Evolutionary conservation across 148 eudicot genomes (phyloP).

Genomic region (Gaultheria prostrata): DNA sequence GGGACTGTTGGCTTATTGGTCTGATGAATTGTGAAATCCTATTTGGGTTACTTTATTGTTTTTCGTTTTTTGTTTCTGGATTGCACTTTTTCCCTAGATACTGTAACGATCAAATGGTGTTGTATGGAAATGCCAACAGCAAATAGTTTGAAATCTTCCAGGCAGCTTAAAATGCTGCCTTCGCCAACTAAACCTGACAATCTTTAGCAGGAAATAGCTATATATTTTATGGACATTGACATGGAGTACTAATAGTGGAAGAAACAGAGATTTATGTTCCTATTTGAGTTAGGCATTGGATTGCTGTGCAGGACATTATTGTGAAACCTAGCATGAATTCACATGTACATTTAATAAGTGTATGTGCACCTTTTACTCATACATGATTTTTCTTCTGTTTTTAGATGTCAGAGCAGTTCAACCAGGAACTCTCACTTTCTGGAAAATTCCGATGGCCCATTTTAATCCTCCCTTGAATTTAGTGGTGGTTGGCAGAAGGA

Average conservation of each 20-base stretch:
- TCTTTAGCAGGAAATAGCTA: neutral
- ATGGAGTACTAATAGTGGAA: neutral
- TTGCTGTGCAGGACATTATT: neutral
- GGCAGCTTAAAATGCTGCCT: neutral
- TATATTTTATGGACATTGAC: neutral
- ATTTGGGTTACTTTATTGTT: neutral
- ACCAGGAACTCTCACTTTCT: conserved; percentile 46
- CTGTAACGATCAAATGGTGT: neutral
- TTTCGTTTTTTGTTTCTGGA: neutral
- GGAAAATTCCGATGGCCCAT: conserved; percentile 54
- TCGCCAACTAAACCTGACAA: neutral
- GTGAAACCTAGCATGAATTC: neutral
- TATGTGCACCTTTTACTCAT: conserved; percentile 14
- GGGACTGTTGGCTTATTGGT: neutral
- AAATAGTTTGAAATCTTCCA: neutral
- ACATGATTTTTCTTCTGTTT: conserved; percentile 6
- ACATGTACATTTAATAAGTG: neutral
- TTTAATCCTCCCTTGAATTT: conserved; percentile 49
- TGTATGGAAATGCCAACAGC: neutral
- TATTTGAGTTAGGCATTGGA: neutral
- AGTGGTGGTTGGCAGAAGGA: conserved; percentile 56
- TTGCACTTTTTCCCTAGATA: neutral
- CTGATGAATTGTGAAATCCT: neutral
- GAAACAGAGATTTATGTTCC: neutral
- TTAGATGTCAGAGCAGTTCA: conserved; percentile 54